A percentile compares a stretch with the other conserved stretches of the same genome.
phyloP scores from a whole-genome alignment of 2,329 filamentous ascomycete species.

The Diaporthe humulicola region DNA sequence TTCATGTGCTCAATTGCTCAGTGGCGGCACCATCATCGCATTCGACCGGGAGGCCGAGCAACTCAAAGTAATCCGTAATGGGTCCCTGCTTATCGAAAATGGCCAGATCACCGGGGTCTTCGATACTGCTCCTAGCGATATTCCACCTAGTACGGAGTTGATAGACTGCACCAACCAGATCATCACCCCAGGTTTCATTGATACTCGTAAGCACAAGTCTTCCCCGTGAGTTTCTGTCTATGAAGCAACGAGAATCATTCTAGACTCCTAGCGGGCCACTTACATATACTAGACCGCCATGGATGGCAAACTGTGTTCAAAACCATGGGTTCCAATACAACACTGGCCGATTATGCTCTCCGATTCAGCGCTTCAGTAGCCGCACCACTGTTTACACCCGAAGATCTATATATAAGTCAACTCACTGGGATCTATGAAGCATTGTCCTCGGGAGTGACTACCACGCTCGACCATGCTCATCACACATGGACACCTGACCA shows the following conservation, averaged over 20 bases:
- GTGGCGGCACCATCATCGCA: constrained; percentile 56
- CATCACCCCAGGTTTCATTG: constrained; percentile 67
- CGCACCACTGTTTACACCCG: constrained; percentile 50
- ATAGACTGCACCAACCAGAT: constrained; percentile 65
- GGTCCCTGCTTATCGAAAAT: constrained; percentile 55
- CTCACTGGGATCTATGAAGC: constrained; percentile 63
- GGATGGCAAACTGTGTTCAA: constrained; percentile 69
- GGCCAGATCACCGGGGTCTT: constrained; percentile 54
- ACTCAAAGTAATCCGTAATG: constrained; percentile 54
- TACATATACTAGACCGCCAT: constrained; percentile 54
- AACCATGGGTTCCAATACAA: constrained; percentile 65
- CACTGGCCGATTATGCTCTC: constrained; percentile 60
- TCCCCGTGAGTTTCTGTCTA: no score
- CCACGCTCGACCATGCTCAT: constrained; percentile 65
- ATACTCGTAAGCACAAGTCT: constrained; percentile 54
- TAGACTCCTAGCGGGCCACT: no score
- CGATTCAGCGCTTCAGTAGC: constrained; percentile 53
- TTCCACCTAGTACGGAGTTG: constrained; percentile 51
- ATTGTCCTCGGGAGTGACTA: constrained; percentile 65
- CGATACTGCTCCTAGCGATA: constrained; percentile 45
- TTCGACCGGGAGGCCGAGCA: constrained; percentile 51
- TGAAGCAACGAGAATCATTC: no score
- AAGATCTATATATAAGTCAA: constrained; percentile 62
- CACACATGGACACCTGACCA: constrained; percentile 55
- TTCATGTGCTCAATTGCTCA: constrained; percentile 1